Conservation (phyloP, 2,329 filamentous ascomycete species). For the Graphilbum ipis-grandicollis region DNA sequence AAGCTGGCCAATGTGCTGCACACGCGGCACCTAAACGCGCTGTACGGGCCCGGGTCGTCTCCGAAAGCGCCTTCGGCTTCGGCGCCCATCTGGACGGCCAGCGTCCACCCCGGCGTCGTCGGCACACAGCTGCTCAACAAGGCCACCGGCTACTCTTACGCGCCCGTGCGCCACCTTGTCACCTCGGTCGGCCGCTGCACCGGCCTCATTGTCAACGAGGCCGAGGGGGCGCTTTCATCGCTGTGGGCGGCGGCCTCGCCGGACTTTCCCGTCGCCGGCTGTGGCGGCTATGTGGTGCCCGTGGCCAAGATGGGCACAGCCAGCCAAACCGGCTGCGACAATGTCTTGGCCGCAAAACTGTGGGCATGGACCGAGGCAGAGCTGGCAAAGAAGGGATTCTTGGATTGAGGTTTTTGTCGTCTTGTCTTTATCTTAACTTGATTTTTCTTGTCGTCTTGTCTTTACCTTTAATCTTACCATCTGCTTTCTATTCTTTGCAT, state of each 20-base stretch:
- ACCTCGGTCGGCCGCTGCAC: conserved; percentile 8
- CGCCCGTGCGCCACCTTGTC: conserved; percentile 6
- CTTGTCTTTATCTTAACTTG: too few relatives aligned
- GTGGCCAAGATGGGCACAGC: conserved; percentile 10
- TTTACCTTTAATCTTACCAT: too few relatives aligned
- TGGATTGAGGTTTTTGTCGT: not conserved
- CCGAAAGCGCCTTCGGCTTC: not conserved
- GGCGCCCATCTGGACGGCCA: conserved; percentile 4
- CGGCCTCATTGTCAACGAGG: conserved; percentile 9
- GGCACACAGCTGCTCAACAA: conserved; percentile 7
- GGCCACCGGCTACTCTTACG: conserved; percentile 6
- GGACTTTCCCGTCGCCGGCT: conserved; percentile 7
- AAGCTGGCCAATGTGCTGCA: conserved; percentile 9
- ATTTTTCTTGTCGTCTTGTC: not conserved
- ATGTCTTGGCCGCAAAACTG: conserved; percentile 1
- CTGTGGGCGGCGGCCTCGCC: conserved; percentile 10
- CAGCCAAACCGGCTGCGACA: conserved; percentile 1
- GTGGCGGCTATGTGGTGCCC: conserved; percentile 10
- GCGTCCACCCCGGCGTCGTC: conserved; percentile 7
- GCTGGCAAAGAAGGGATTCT: conserved; percentile 1
- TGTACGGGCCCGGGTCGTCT: not conserved
- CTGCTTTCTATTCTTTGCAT: too few relatives aligned
- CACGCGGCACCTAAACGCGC: conserved; percentile 1
- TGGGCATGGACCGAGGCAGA: conserved; percentile 6
- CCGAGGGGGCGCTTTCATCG: conserved; percentile 10